Base-by-base conservation (phyloP, 2,329 filamentous ascomycete genomes). In the Xylariales sp. region DNA sequence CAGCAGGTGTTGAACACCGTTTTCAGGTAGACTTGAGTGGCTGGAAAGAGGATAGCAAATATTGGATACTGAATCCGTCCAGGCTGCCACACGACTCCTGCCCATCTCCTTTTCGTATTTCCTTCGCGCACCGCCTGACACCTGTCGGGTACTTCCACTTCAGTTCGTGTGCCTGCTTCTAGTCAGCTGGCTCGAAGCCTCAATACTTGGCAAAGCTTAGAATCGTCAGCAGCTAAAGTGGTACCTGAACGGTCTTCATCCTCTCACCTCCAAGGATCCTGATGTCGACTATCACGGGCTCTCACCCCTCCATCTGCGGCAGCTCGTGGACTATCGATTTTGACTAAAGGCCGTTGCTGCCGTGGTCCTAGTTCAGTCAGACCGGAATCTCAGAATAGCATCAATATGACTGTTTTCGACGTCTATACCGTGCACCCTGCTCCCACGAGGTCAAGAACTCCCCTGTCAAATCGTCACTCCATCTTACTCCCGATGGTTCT, bases 271-370 rank as follows among this genome's bases (percentile, higher is more conserved):
- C 9, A 18, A 16, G 18, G 15, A 10, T 9, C 18, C 16, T 10
- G 12, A 34, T 16, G 9, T 20, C n/a, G 32, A 12, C 32, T 9
- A 9, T 8, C 11, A 20, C 32, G 15, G 21, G 18, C 32, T 34
- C 21, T 14, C 16, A 10, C 32, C 32, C 22, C 11, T 8, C n/a
- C 8, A 31, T 22, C 16, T 9, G 24, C 27, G 27, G 14, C 36
- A 27, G 25, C 36, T 27, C 35, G 14, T 18, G 25, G 19, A 39
- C 36, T 39, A 39, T 39, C 27, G 36, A 31, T 39, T 39, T 22
- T 12, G 36, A 19, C 36, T 21, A n/a, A 14, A 31, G 27, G 24
- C 11, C 20, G n/a, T 11, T 11, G 27, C 11, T 11, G 27, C 31
- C 24, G 25, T 12, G 15, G 12, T 22, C 14, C 10, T 3, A 12